Base-by-base conservation (phyloP, 2,329 filamentous ascomycete genomes). In the Penicillium olsonii region DNA sequence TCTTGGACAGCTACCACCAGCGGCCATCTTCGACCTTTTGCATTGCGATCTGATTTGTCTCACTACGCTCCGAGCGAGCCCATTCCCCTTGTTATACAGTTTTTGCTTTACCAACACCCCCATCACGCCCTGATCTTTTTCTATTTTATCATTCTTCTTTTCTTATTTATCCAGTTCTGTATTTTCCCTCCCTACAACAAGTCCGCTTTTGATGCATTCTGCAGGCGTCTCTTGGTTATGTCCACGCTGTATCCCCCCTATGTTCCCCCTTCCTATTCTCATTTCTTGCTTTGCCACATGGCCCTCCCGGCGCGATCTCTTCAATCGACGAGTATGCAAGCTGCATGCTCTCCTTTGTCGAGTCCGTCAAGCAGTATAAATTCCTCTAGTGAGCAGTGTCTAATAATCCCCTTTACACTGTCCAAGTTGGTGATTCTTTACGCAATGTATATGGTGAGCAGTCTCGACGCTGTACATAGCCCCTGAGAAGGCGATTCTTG, bases 191-290 rank as follows among this genome's bases (percentile, higher is more conserved):
- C 20, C 39, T 42, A 37, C 44, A 44, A 38, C 48, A 47, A 56
- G 55, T 55, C 50, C 45, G 56, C 55, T 63, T 62, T 57, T 53
- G 44, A 64, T 69, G 68, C 68, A 71, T 72, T 60, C 61, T 50
- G 65, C 65, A 66, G 69, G 68, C 69, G 68, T 70, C 64, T 61
- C 56, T 58, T 58, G 56, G 47, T 59, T 51, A 37, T 58, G 45
- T 51, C 39, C 45, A 42, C 45, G 26, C 50, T 61, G 54, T 59
- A 59, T 57, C 54, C 48, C 46, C 31, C 42, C 33, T 48, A 42
- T 42, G 42, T 34, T 37, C 14, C 27, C 35, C 34, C 20, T 27
- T 55, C 57, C 55, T 53, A 41, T 52, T 50, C 44, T 34, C 55
- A 52, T 58, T 58, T 59, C 54, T 54, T 57, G 60, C 44, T 46